Evolutionary conservation across 1,139 yeast genomes (phyloP).

Genomic region (Geotrichum armillariae): DNA sequence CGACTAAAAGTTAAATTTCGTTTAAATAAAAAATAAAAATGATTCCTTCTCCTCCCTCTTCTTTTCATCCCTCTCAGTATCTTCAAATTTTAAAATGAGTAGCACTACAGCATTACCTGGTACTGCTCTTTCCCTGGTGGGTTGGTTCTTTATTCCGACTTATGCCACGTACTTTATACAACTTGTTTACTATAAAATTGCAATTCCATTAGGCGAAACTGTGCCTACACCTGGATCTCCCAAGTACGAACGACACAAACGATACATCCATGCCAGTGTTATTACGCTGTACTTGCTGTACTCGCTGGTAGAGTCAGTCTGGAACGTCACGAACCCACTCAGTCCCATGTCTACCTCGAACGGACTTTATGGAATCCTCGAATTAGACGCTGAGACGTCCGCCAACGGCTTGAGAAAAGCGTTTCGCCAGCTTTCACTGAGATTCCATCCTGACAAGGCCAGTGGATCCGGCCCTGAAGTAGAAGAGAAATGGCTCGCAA

Average conservation of each 20-base stretch:
- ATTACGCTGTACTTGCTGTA: slow-evolving; percentile 17
- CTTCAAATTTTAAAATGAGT: not conserved
- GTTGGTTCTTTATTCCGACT: slow-evolving; percentile 32
- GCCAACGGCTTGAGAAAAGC: slow-evolving; percentile 25
- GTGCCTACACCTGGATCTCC: slow-evolving; percentile 22
- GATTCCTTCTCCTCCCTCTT: no score
- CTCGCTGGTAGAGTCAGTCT: slow-evolving; percentile 20
- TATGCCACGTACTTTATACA: slow-evolving; percentile 25
- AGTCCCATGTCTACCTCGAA: slow-evolving; percentile 10
- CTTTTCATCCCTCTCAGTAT: no score
- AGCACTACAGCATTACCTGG: not conserved
- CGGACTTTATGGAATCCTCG: slow-evolving; percentile 27
- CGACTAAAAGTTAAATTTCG: no score
- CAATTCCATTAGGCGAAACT: slow-evolving; percentile 21
- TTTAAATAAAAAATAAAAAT: no score
- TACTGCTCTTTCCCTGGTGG: slow-evolving; percentile 21
- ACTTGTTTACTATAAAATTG: slow-evolving; percentile 23
- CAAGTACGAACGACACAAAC: slow-evolving; percentile 16
- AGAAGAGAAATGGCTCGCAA: slow-evolving; percentile 29
- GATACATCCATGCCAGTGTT: slow-evolving; percentile 11
- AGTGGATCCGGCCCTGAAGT: slow-evolving; percentile 11
- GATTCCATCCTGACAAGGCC: slow-evolving; percentile 41
- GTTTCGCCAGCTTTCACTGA: slow-evolving; percentile 32
- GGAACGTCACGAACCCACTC: slow-evolving; percentile 19
- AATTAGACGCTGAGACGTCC: slow-evolving; percentile 23